These are phyloP conservation scores for Boletus speciosus DNA, from an alignment of 768 basidiomycete species.

Conservation along the genomic window DNA sequence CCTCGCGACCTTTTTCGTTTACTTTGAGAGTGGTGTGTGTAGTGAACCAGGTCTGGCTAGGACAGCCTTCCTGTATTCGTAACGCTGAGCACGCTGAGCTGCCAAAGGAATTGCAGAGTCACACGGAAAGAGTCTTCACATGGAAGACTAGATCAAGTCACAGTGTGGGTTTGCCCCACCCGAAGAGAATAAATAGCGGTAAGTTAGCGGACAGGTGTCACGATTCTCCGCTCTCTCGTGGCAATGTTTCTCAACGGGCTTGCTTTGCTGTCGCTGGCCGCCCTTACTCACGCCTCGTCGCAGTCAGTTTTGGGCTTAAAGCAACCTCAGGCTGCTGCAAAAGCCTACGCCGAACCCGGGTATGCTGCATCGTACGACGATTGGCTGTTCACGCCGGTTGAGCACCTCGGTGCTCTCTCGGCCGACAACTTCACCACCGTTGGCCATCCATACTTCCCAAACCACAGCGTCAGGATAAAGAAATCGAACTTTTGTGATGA, in stretches of 20 bases:
- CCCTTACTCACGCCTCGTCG: conserved; percentile 13
- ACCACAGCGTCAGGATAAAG: conserved; percentile 41
- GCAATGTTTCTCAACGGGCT: conserved; percentile 13
- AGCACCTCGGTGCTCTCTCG: conserved; percentile 28
- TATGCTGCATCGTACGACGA: conserved; percentile 21
- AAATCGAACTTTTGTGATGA: conserved; percentile 37
- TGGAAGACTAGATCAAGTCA: too few species aligned
- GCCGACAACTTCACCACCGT: conserved; percentile 36
- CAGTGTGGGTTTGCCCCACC: neutral
- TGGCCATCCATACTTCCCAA: conserved; percentile 43
- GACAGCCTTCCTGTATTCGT: too few species aligned
- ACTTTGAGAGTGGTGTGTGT: too few species aligned
- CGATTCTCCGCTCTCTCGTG: neutral
- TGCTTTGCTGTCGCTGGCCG: conserved; percentile 16
- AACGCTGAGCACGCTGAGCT: too few species aligned
- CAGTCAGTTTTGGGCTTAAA: conserved; percentile 19
- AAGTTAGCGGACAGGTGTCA: too few species aligned
- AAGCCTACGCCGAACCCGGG: neutral
- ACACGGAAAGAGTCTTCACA: too few species aligned
- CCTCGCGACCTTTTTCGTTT: neutral
- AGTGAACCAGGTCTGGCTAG: neutral
- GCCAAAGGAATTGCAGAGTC: too few species aligned
- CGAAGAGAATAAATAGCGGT: conserved; percentile 3
- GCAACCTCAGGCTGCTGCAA: neutral
- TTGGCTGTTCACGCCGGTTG: conserved; percentile 35